Base-by-base conservation (phyloP, 140 eudicot genomes). In the Artemisia princeps region DNA sequence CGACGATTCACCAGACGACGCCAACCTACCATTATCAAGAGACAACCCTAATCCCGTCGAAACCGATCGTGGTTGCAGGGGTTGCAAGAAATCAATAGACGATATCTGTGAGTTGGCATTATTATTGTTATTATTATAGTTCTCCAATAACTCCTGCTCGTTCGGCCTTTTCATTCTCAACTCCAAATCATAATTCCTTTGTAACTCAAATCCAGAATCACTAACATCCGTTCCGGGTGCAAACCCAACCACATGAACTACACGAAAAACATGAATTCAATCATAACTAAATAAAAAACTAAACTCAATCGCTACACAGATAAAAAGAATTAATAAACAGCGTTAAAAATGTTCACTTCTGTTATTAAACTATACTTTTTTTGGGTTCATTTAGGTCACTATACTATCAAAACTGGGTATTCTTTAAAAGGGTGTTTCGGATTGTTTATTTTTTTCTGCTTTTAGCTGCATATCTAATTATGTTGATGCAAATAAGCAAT, bases 1-100 rank as follows among this genome's bases (percentile, higher is more conserved):
- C 37, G 83, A 69, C 4, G 95, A 89, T 64, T 86, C 96, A 17
- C 95, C 96, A 1, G 96, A 89, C 2, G 96, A 86, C 55, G 79
- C 77, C 58, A 82, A 67, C 54, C 96, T 73, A 0, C 88, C 88
- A 73, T 88, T 89, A 23, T 89, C 96, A 54, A 89, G 76, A 7
- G 96, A 83, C 64, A 89, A 72, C 20, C 90, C 95, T 45, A 89
- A 64, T n/a, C 95, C 96, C 0, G 95, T 89, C 0, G 96, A 89
- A 52, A 89, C 95, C 1, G 96, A 79, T 40, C 88, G 65, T 15
- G 90, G 83, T 53, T 87, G 96, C 62, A 89, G 69, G 80, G 90
- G 83, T 53, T 87, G 96, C 64, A 89, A 71, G 80, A 89, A 81
- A 69, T 89, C 96, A 60, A 83, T 71, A 44, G 94, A 86, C 0